Conservation (phyloP, 768 basidiomycete species). For the Leucocoprinus leucothites region DNA sequence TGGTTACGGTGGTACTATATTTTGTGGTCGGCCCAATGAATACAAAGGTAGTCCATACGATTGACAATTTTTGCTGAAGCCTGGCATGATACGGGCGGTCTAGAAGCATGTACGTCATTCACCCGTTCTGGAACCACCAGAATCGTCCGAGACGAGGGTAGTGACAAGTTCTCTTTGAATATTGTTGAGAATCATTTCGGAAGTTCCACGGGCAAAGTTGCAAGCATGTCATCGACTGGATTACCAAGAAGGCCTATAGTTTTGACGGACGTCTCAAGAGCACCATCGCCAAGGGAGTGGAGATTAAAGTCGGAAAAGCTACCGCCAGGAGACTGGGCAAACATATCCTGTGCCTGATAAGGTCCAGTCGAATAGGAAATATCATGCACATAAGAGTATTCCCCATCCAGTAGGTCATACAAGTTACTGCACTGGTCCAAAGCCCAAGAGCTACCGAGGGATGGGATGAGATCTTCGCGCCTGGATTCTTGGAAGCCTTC, state of each 20-base stretch:
- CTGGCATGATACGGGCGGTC: no score
- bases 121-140: no score
- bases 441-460: constrained; percentile 9
- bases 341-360: not conserved
- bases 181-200: not conserved
- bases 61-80: not conserved
- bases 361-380: not conserved
- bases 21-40: no score
- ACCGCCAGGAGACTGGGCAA: not conserved
- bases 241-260: not conserved
- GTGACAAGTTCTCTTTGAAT: no score
- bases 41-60: no score
- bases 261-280: not conserved
- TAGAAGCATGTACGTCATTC: no score
- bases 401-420: constrained; percentile 4
- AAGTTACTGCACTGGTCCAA: constrained; percentile 10
- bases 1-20: no score
- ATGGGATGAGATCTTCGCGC: not conserved
- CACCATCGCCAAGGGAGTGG: not conserved
- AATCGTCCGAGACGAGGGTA: no score
- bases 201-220: not conserved
- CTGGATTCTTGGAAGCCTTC: not conserved
- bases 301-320: not conserved
- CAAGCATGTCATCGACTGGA: not conserved
- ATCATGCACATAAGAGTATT: not conserved